Conservation (phyloP, 306 rosid species). For the Medicago lupulina region DNA sequence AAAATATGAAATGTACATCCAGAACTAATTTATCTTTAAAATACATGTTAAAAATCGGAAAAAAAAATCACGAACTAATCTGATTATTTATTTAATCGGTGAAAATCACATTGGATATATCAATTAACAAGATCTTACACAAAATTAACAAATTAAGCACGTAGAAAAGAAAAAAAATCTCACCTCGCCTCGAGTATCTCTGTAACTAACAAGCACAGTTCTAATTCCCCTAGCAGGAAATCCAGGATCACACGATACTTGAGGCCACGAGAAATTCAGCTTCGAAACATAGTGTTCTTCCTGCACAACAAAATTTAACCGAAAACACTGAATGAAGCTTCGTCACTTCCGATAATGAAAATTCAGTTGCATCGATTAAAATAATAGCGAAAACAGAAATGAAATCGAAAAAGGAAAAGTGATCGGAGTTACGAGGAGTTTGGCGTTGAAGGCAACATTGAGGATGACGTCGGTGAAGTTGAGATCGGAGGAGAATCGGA, state of each 20-base stretch:
- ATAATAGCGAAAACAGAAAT: background rate
- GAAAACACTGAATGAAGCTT: background rate
- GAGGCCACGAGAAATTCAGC: constrained; percentile 87
- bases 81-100: no score
- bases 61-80: background rate
- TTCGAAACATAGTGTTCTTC: constrained; percentile 88
- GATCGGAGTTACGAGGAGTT: constrained; percentile 52
- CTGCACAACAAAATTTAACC: constrained; percentile 48
- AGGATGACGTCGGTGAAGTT: constrained; percentile 58
- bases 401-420: background rate
- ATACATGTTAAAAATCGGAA: background rate
- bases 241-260: constrained; percentile 73
- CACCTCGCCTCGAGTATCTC: constrained; percentile 71
- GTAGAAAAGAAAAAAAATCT: constrained; percentile 14
- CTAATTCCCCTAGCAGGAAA: constrained; percentile 78
- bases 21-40: background rate
- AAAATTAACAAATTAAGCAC: background rate
- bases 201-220: constrained; percentile 69
- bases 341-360: background rate
- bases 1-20: background rate
- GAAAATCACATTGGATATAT: constrained; percentile 7
- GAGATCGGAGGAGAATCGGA: constrained; percentile 50
- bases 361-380: background rate
- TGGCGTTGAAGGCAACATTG: constrained; percentile 52
- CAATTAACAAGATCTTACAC: background rate